Base-by-base conservation (phyloP, 306 rosid species). In the Notholithocarpus densiflorus region DNA sequence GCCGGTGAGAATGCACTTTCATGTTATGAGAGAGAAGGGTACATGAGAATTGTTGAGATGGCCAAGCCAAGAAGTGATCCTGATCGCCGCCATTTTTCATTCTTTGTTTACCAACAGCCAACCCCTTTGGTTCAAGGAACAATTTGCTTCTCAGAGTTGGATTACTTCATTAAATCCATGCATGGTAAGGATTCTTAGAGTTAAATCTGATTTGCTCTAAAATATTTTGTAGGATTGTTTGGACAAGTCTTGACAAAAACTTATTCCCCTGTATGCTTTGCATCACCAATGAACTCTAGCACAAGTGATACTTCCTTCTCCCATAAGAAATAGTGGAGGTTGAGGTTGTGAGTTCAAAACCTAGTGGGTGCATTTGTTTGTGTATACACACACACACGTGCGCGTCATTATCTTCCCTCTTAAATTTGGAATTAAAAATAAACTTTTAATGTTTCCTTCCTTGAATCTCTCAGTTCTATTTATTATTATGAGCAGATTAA, bases 1-100 rank as follows among this genome's bases (percentile, higher is more conserved):
- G 96, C 96, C 14, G 99, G 99, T 75, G 98, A 93, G 83, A 95
- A 93, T 81, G 91, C 94, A 78, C 87, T 82, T 13, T 85, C 91
- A 11, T 91, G 97, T 86, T 91, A 74, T 81, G 91, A 89, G 71
- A 87, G 96, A 87, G 98, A 95, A 83, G 91, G 97, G 29, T 88
- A 84, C 86, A 77, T 83, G 86, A 88, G 93, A 82, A 78, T 93
- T 37, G 88, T 91, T 68, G 98, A 93, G 86, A 83, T 87, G 85
- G 97, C 94, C 24, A 95, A 95, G 81, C 96, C 99, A 59, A 90
- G 94, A 75, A 84, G 88, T 86, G 92, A 92, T 88, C 98, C 99
- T 72, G 99, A 95, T 88, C 91, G 20, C 37, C 91, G 82, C 43
- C 97, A 89, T 51, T 95, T 95, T 75, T 86, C 94, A 0, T 91